Conservation (phyloP, 177 flowering plant species). For the Tripterygium wilfordii region DNA sequence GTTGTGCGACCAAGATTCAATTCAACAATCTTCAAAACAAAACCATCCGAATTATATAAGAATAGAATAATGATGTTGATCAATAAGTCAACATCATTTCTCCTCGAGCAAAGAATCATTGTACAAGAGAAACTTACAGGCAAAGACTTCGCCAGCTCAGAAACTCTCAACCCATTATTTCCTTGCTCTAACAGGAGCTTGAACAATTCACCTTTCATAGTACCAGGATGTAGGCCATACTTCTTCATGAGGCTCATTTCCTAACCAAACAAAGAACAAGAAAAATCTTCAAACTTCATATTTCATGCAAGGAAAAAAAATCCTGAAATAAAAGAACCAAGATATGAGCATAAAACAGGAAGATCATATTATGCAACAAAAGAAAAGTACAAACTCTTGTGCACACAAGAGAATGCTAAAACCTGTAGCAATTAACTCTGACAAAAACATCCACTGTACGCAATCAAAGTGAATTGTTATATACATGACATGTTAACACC, state of each 20-base stretch:
- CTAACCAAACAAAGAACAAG: slow-evolving; percentile 31
- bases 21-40: slow-evolving; percentile 56
- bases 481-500: no score
- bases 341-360: no score
- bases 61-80: no score
- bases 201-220: slow-evolving; percentile 79
- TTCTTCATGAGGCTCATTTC: slow-evolving; percentile 48
- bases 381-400: no score
- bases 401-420: no score
- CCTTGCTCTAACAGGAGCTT: slow-evolving; percentile 59
- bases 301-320: no score
- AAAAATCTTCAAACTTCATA: not conserved
- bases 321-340: no score
- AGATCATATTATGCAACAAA: no score
- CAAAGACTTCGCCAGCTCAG: slow-evolving; percentile 59
- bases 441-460: no score
- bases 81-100: not conserved
- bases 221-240: slow-evolving; percentile 69
- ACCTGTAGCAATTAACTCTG: no score
- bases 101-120: not conserved
- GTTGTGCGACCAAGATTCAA: slow-evolving; percentile 47
- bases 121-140: slow-evolving; percentile 37
- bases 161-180: slow-evolving; percentile 61
- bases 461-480: no score
- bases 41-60: not conserved